Base-by-base conservation (phyloP, 176 grass and related monocot genomes). In the Aegilops tauschii region DNA sequence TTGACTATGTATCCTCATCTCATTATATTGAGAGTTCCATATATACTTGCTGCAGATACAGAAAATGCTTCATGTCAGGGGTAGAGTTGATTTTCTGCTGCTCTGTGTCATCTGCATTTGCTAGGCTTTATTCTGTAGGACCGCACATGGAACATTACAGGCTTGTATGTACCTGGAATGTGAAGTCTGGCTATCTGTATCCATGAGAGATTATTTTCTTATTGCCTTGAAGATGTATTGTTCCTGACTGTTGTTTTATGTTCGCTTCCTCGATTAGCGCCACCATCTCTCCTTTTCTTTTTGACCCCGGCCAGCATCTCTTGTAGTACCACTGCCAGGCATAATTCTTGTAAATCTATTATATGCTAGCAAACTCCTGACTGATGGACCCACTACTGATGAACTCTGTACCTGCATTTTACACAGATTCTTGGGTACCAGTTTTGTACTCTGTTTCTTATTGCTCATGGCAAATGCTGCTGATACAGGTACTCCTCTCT, bases 401-500 rank as follows among this genome's bases (percentile, higher is more conserved):
- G 49, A 18, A 54, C 49, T 52, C 31, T 81, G 76, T 18, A 65
- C 40, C 27, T 88, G 49, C 63, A 42, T 12, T 17, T 11, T 1
- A 4, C 35, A 18, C 79, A 25, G 18, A 81, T 63, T 80, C 42
- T 29, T 40, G 20, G 20, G 12, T 50, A 76, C 61, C 11, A 32
- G 23, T 63, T 87, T 84, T 76, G 10, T 42, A 65, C 37, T 71
- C 4, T 29, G 28, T 88, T 79, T 90, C 35, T n/a, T 64, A 47
- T 76, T 82, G 30, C 72, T 88, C 18, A 76, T 78, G 47, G 11
- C 23, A 78, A 89, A 78, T 87, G 61, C 12, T 91, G 59, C 50
- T 54, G 50, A n/a, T 80, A 90, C 92, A 98, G 96, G 93, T 79
- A 98, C 96, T 78, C 96, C 96, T 61, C 93, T 98, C 61, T 98